phyloP scores from a whole-genome alignment of 352 stramenopile species.

The Phytophthora uliginosa region DNA sequence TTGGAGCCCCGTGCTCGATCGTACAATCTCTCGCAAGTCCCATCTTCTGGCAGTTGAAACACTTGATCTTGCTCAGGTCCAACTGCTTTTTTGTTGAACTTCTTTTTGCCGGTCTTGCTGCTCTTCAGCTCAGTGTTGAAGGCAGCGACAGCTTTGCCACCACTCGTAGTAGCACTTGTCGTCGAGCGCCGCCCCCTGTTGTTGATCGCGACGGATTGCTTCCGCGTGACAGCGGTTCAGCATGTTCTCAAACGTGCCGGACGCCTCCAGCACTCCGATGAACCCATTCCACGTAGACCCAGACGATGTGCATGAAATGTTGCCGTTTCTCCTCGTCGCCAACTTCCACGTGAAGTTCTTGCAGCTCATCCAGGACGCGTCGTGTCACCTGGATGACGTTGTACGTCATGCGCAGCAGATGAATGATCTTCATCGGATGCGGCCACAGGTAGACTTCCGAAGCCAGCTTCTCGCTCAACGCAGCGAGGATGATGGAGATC shows the following conservation, averaged over 20 bases:
- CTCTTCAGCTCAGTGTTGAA: neutral
- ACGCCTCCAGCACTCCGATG: constrained; percentile 1
- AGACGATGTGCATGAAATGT: constrained; percentile 16
- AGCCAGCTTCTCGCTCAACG: too few relatives aligned
- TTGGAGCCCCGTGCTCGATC: too few relatives aligned
- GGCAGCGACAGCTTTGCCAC: neutral
- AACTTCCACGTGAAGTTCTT: constrained; percentile 8
- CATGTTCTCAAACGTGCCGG: constrained; percentile 7
- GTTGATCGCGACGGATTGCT: constrained; percentile 8
- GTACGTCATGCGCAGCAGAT: neutral
- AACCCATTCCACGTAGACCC: constrained; percentile 18
- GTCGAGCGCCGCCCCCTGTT: neutral
- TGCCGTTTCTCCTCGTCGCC: constrained; percentile 10
- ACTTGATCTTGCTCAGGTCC: neutral
- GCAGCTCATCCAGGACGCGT: constrained; percentile 21
- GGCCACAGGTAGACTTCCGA: too few relatives aligned
- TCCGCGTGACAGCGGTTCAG: constrained; percentile 11
- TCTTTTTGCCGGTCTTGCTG: neutral
- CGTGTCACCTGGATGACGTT: constrained; percentile 5
- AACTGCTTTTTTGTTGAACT: too few relatives aligned
- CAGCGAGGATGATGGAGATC: too few relatives aligned
- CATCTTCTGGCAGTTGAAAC: neutral
- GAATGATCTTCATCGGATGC: too few relatives aligned
- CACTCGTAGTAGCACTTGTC: neutral
- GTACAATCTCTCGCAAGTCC: neutral